Conservation (phyloP, 805 yeast genomes). For the Citeromyces nyonsensis region DNA sequence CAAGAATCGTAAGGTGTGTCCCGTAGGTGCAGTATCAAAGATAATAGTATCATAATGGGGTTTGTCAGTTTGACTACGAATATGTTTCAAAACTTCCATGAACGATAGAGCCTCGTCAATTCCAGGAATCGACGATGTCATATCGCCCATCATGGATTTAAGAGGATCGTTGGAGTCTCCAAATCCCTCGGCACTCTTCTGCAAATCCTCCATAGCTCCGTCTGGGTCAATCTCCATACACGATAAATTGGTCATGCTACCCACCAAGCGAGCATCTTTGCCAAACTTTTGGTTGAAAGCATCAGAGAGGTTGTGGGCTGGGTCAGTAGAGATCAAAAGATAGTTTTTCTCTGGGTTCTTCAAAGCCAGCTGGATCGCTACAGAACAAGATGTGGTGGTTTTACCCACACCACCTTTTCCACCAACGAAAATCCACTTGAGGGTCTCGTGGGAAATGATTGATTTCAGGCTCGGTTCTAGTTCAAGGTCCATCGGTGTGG, state of each 20-base stretch:
- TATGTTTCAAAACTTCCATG: slow-evolving; percentile 95
- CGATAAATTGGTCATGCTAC: slow-evolving; percentile 74
- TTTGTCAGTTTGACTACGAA: slow-evolving; percentile 48
- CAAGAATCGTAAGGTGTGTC: slow-evolving; percentile 89
- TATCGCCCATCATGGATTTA: slow-evolving; percentile 67
- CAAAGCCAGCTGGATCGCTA: slow-evolving; percentile 86
- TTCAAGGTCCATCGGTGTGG: slow-evolving; percentile 27
- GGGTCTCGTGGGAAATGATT: slow-evolving; percentile 42
- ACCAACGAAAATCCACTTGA: slow-evolving; percentile 96
- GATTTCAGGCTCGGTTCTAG: slow-evolving; percentile 63
- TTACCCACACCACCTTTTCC: slow-evolving; percentile 99
- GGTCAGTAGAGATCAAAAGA: slow-evolving; percentile 88
- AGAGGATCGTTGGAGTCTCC: slow-evolving; percentile 50
- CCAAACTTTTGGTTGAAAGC: slow-evolving; percentile 98
- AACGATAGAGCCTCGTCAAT: slow-evolving; percentile 96
- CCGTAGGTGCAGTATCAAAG: slow-evolving; percentile 99
- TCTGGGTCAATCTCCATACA: slow-evolving; percentile 99
- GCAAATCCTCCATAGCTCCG: slow-evolving; percentile 81
- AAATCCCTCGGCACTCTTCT: slow-evolving; percentile 36
- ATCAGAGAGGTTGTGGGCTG: slow-evolving; percentile 95
- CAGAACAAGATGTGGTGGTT: slow-evolving; percentile 91
- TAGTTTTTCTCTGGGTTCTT: slow-evolving; percentile 69
- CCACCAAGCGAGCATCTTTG: slow-evolving; percentile 88
- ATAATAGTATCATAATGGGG: slow-evolving; percentile 73
- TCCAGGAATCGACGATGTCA: slow-evolving; percentile 94